Evolutionary conservation across 2,329 filamentous ascomycete genomes (phyloP).

Genomic region (Exserohilum rostratum): DNA sequence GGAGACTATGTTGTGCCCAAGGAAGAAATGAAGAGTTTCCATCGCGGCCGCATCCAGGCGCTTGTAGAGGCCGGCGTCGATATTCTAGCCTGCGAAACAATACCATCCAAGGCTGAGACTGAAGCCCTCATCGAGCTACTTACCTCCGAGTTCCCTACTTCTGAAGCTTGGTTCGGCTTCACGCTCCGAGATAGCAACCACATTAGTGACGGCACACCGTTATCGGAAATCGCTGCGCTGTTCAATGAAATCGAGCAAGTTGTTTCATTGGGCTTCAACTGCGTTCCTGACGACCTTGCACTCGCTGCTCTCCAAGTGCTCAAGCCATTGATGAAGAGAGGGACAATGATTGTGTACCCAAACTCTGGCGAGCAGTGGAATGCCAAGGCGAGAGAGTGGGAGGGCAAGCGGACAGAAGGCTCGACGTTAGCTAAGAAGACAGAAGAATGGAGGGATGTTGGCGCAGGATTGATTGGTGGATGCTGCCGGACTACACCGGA

Average conservation of each 20-base stretch:
- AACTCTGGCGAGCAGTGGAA: slow-evolving; percentile 58
- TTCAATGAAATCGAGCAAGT: slow-evolving; percentile 42
- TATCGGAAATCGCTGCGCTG: slow-evolving; percentile 40
- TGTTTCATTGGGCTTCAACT: slow-evolving; percentile 55
- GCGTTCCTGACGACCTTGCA: slow-evolving; percentile 47
- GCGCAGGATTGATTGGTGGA: slow-evolving; percentile 54
- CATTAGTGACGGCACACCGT: slow-evolving; percentile 52
- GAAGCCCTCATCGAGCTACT: slow-evolving; percentile 50
- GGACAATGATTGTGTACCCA: slow-evolving; percentile 50
- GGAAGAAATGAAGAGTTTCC: slow-evolving; percentile 50
- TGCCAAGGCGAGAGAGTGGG: slow-evolving; percentile 48
- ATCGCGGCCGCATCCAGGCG: slow-evolving; percentile 51
- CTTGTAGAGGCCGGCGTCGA: slow-evolving; percentile 52
- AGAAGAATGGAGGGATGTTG: slow-evolving; percentile 42
- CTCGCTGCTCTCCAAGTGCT: slow-evolving; percentile 44
- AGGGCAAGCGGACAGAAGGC: slow-evolving; percentile 33
- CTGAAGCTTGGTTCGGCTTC: slow-evolving; percentile 52
- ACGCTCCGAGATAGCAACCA: slow-evolving; percentile 46
- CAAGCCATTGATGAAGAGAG: slow-evolving; percentile 34
- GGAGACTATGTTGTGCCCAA: slow-evolving; percentile 49
- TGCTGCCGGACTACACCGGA: slow-evolving; percentile 55
- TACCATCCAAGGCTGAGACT: slow-evolving; percentile 51
- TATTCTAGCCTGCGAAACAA: slow-evolving; percentile 54
- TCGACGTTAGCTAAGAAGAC: slow-evolving; percentile 35
- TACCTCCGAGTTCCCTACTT: slow-evolving; percentile 43